Percentiles rank a stretch among this genome's conserved stretches.
Conservation (phyloP, 2,329 filamentous ascomycete species). For the Hortaea werneckii region DNA sequence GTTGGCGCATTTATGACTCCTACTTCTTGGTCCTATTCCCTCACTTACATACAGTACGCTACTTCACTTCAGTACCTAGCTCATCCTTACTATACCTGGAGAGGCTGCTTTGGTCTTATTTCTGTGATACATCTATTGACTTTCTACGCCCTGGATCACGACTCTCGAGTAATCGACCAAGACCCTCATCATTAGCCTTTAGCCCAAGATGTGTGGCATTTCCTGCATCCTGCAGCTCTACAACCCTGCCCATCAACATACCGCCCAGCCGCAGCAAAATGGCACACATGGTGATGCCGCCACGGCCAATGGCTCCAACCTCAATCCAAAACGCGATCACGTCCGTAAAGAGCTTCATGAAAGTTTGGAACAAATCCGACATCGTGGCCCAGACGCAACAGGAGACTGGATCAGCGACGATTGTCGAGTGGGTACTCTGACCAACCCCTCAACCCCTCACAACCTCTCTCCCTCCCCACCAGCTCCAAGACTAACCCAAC, state of each 20-base stretch:
- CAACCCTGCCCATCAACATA: constrained; percentile 4
- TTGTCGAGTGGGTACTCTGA: constrained; percentile 29
- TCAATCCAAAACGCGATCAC: constrained; percentile 3
- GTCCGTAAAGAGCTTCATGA: constrained; percentile 17
- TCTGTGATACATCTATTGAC: too few relatives aligned
- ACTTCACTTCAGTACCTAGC: too few relatives aligned
- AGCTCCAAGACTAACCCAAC: not conserved
- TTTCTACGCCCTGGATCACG: too few relatives aligned
- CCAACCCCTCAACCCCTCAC: too few relatives aligned
- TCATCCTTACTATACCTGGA: too few relatives aligned
- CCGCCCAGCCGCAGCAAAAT: not conserved
- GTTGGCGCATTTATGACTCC: too few relatives aligned
- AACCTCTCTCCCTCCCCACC: not conserved
- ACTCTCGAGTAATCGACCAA: too few relatives aligned
- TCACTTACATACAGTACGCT: too few relatives aligned
- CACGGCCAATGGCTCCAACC: not conserved
- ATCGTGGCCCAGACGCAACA: constrained; percentile 38
- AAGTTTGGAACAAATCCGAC: constrained; percentile 31
- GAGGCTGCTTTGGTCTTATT: too few relatives aligned
- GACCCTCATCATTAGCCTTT: not conserved
- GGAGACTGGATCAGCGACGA: constrained; percentile 39
- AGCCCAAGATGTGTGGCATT: constrained; percentile 21
- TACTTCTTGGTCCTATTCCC: too few relatives aligned
- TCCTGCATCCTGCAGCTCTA: constrained; percentile 15
- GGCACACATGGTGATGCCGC: not conserved